Conservation (phyloP, 768 basidiomycete species). For the Solioccasus polychromus region DNA sequence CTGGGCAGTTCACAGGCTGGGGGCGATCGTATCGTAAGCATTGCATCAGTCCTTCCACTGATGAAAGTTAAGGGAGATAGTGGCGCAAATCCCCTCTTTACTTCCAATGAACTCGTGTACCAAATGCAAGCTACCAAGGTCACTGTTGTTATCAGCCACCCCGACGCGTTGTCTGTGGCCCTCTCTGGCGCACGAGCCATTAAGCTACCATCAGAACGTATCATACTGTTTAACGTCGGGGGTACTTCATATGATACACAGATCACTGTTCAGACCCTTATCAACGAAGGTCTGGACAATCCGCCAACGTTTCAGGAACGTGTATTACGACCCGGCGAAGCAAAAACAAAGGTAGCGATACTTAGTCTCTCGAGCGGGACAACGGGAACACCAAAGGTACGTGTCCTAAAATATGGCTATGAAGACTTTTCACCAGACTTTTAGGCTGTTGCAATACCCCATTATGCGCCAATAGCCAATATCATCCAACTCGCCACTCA, state of each 20-base stretch:
- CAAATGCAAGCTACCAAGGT: conserved; percentile 51
- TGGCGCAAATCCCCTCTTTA: conserved; percentile 62
- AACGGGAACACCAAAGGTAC: conserved; percentile 70
- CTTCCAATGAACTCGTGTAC: conserved; percentile 53
- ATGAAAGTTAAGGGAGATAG: conserved; percentile 28
- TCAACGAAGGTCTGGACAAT: conserved; percentile 45
- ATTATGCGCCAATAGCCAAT: conserved; percentile 58
- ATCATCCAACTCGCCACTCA: conserved; percentile 59
- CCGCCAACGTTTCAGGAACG: conserved; percentile 46
- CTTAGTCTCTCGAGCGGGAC: conserved; percentile 75
- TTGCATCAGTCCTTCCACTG: background rate
- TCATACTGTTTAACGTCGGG: conserved; percentile 40
- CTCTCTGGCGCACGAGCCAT: conserved; percentile 39
- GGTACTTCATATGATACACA: conserved; percentile 11
- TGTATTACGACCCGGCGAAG: conserved; percentile 54
- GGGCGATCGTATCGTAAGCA: conserved; percentile 56
- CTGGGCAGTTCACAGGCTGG: conserved; percentile 56
- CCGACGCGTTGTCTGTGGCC: conserved; percentile 42
- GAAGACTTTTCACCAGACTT: background rate
- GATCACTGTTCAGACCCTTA: conserved; percentile 43
- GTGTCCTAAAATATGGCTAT: background rate
- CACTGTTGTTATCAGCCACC: conserved; percentile 47
- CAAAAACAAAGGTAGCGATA: conserved; percentile 65
- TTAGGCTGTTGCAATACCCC: conserved; percentile 60
- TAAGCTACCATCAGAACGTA: conserved; percentile 42